These are phyloP conservation scores for Cercospora canescens DNA, from an alignment of 2,329 filamentous ascomycete species.

Conservation along the genomic window DNA sequence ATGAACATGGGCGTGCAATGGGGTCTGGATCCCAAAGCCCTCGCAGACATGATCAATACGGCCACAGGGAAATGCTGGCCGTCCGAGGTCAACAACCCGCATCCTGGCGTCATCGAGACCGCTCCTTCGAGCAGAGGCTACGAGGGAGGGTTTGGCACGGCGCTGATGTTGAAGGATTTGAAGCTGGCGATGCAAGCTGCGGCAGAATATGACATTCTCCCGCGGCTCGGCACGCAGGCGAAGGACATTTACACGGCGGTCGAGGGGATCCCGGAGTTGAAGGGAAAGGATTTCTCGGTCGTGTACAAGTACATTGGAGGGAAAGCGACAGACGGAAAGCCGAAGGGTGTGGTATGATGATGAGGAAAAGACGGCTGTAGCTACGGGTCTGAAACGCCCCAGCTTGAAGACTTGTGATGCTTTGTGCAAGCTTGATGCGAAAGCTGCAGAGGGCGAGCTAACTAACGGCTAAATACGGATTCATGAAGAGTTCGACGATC, in stretches of 20 bases:
- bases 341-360: background rate
- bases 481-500: background rate
- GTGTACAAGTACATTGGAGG: conserved; percentile 53
- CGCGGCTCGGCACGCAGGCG: conserved; percentile 48
- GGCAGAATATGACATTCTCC: conserved; percentile 45
- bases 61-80: conserved; percentile 97
- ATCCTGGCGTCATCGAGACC: conserved; percentile 75
- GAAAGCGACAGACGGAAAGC: conserved; percentile 36
- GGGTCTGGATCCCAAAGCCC: conserved; percentile 63
- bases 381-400: background rate
- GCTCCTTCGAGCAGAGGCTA: conserved; percentile 76
- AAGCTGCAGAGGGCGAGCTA: background rate
- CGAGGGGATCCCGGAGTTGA: conserved; percentile 45
- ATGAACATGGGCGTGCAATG: conserved; percentile 66
- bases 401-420: conserved; percentile 9
- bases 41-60: conserved; percentile 86
- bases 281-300: conserved; percentile 53
- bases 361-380: too few relatives aligned
- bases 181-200: conserved; percentile 50
- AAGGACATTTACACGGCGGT: conserved; percentile 49
- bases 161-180: conserved; percentile 52
- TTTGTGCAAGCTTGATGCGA: background rate
- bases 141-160: conserved; percentile 52
- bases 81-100: conserved; percentile 92
- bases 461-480: background rate